phyloP scores from a whole-genome alignment of 2,329 filamentous ascomycete genomes.

The Trichoderma aggressivum region DNA sequence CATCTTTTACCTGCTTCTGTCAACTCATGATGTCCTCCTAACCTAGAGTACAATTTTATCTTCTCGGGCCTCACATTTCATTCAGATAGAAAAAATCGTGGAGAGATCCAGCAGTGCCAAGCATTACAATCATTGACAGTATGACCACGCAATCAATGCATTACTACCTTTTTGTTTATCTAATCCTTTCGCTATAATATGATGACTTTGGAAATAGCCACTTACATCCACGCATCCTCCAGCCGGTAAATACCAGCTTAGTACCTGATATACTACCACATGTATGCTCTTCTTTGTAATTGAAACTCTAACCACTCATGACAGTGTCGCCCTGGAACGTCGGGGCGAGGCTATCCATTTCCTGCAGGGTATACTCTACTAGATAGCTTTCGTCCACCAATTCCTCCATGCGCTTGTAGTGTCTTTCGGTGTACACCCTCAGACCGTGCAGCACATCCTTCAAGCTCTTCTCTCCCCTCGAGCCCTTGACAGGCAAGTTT shows the following conservation, averaged over 20 bases:
- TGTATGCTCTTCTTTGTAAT: neutral
- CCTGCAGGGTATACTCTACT: slow-evolving; percentile 85
- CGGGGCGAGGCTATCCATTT: slow-evolving; percentile 77
- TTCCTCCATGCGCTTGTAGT: slow-evolving; percentile 87
- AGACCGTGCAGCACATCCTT: slow-evolving; percentile 86
- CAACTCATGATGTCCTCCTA: neutral
- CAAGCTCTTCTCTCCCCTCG: slow-evolving; percentile 60
- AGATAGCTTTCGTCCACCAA: slow-evolving; percentile 91
- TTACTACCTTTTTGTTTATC: neutral
- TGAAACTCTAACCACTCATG: slow-evolving; percentile 35
- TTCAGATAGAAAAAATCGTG: neutral
- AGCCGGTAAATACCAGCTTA: neutral
- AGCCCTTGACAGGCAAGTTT: slow-evolving; percentile 60
- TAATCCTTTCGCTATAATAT: slow-evolving; percentile 1
- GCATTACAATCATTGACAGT: neutral
- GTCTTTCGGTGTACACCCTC: slow-evolving; percentile 84
- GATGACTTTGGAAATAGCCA: neutral
- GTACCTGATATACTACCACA: neutral
- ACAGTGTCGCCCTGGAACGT: slow-evolving; percentile 39
- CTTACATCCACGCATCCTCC: neutral
- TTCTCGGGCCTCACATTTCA: neutral
- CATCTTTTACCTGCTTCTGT: neutral
- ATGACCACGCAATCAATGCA: neutral
- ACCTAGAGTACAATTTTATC: neutral
- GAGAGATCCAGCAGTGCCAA: neutral